A percentile compares a stretch with the other conserved stretches of the same genome.
Conservation (phyloP, 345 rosid genomes). For the Salix caprea region DNA sequence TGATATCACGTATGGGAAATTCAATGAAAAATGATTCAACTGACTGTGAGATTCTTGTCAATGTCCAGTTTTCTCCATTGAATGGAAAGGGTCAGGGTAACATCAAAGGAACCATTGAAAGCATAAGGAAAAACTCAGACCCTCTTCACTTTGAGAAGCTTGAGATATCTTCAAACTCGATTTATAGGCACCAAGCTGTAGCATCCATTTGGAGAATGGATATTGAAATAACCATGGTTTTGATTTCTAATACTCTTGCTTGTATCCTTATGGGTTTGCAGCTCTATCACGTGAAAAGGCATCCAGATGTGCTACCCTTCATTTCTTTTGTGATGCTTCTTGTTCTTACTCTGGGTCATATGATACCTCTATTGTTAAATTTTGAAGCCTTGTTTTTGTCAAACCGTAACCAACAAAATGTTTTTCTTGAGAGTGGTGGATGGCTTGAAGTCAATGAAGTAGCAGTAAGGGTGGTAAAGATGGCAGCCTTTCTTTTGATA, state of each 20-base stretch:
- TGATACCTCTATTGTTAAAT: constrained; percentile 73
- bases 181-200: constrained; percentile 51
- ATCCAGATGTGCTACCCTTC: constrained; percentile 64
- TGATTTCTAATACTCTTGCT: constrained; percentile 64
- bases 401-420: constrained; percentile 42
- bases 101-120: constrained; percentile 63
- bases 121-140: constrained; percentile 54
- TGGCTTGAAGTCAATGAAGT: constrained; percentile 90
- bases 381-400: constrained; percentile 63
- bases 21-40: constrained; percentile 24
- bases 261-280: constrained; percentile 70
- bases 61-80: constrained; percentile 51
- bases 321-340: constrained; percentile 61
- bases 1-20: constrained; percentile 17
- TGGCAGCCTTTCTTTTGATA: constrained; percentile 81
- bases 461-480: constrained; percentile 65
- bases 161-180: constrained; percentile 52
- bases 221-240: constrained; percentile 72
- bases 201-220: constrained; percentile 88
- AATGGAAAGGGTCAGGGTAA: constrained; percentile 42
- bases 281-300: constrained; percentile 66
- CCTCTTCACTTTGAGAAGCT: constrained; percentile 57
- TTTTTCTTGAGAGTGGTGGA: constrained; percentile 60
- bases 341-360: constrained; percentile 65
- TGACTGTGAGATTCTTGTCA: constrained; percentile 62